Conservation (phyloP, 2,329 filamentous ascomycete species). For the Epichloe elymi region DNA sequence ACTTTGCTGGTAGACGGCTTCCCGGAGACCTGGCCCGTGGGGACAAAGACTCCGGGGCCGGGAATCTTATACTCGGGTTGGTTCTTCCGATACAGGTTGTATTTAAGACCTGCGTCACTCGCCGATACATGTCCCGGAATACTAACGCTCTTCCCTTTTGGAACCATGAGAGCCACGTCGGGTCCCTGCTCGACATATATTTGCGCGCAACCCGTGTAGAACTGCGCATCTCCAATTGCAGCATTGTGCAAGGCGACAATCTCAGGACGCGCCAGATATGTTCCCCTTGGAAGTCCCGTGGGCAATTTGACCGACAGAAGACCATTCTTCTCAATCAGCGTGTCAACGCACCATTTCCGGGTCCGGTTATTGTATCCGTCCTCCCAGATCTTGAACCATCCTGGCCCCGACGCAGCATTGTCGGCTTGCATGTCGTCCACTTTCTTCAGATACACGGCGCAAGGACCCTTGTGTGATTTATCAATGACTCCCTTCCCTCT, state of each 20-base stretch:
- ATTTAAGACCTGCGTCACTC: constrained; percentile 42
- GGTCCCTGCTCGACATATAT: constrained; percentile 43
- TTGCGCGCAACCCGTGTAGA: constrained; percentile 61
- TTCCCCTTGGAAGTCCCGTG: constrained; percentile 44
- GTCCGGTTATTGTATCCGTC: constrained; percentile 46
- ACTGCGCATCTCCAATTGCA: constrained; percentile 49
- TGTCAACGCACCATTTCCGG: constrained; percentile 56
- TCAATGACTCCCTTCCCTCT: constrained; percentile 43
- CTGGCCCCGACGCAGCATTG: constrained; percentile 40
- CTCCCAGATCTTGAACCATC: constrained; percentile 72
- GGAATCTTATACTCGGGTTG: constrained; percentile 39
- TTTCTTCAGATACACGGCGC: constrained; percentile 62
- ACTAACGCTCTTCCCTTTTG: constrained; percentile 25
- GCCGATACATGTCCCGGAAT: constrained; percentile 54
- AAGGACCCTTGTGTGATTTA: constrained; percentile 51
- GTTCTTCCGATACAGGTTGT: constrained; percentile 47
- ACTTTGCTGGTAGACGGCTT: constrained; percentile 9
- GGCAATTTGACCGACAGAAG: constrained; percentile 51
- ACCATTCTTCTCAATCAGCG: constrained; percentile 51
- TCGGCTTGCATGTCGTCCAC: constrained; percentile 40
- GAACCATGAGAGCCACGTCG: constrained; percentile 26
- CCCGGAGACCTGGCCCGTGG: constrained; percentile 14
- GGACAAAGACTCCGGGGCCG: constrained; percentile 38
- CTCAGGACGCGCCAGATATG: constrained; percentile 62
- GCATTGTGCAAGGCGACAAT: constrained; percentile 56